phyloP scores from a whole-genome alignment of 371 early-diverging fungal genomes.

The Lichtheimia ramosa region DNA sequence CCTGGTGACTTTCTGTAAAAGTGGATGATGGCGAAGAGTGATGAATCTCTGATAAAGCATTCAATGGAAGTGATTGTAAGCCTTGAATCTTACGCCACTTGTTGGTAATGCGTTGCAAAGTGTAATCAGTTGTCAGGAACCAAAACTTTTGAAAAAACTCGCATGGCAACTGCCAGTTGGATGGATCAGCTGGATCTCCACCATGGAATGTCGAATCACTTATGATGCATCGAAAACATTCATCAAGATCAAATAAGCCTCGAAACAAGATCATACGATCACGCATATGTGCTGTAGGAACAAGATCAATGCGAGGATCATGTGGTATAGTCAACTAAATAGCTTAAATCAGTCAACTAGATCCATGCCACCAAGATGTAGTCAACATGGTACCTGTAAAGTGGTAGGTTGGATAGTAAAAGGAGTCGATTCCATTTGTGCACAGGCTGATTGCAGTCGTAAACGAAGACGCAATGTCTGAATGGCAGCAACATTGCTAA shows the following conservation, averaged over 20 bases:
- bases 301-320: conserved; percentile 59
- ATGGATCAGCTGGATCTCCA: conserved; percentile 54
- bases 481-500: conserved; percentile 36
- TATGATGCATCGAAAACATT: conserved; percentile 51
- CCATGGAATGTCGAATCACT: conserved; percentile 53
- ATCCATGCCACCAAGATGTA: neutral
- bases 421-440: conserved; percentile 27
- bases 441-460: conserved; percentile 34
- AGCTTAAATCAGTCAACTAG: neutral
- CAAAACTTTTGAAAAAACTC: conserved; percentile 59
- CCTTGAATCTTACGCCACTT: conserved; percentile 31
- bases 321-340: conserved; percentile 51
- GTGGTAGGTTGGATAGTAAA: conserved; percentile 41
- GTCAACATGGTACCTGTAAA: conserved; percentile 35
- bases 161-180: conserved; percentile 55
- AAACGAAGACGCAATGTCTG: conserved; percentile 41
- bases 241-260: conserved; percentile 57
- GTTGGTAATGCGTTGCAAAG: conserved; percentile 31
- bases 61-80: conserved; percentile 11
- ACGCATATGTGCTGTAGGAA: conserved; percentile 57
- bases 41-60: no score
- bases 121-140: conserved; percentile 48
- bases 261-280: conserved; percentile 64
- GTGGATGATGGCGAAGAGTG: no score
- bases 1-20: conserved; percentile 7